A percentile compares a stretch with the other conserved stretches of the same genome.
Evolutionary conservation across 176 grass and related monocot genomes (phyloP).

Genomic region (Aegilops sharonensis): DNA sequence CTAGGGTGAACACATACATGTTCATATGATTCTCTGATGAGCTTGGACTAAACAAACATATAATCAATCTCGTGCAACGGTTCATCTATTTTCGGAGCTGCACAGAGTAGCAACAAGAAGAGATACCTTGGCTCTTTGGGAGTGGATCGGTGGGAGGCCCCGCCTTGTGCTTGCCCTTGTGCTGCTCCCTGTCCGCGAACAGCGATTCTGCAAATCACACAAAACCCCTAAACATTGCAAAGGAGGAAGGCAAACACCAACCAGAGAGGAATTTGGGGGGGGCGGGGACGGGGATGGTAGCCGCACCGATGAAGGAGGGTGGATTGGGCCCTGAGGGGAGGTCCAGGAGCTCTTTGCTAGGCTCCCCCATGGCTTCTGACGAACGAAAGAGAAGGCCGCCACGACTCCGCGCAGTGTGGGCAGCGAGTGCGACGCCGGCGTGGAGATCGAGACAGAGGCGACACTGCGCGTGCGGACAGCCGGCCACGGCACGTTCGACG

Average conservation of each 20-base stretch:
- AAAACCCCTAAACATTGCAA: background rate
- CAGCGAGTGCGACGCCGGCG: background rate
- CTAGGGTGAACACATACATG: background rate
- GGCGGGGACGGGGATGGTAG: background rate
- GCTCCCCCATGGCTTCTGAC: conserved; percentile 40
- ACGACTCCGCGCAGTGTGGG: background rate
- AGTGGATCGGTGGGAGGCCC: conserved; percentile 19
- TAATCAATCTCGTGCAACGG: background rate
- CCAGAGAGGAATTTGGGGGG: background rate
- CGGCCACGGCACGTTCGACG: background rate
- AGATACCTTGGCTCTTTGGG: conserved; percentile 66
- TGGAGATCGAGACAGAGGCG: background rate
- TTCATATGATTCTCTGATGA: background rate
- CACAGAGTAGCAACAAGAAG: background rate
- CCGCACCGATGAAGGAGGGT: conserved; percentile 45
- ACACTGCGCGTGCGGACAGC: background rate
- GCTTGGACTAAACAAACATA: background rate
- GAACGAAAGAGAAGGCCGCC: background rate
- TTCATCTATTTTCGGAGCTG: background rate
- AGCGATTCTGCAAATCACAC: conserved; percentile 46
- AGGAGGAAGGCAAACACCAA: background rate
- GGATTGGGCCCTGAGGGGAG: conserved; percentile 37
- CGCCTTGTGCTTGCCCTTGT: conserved; percentile 23
- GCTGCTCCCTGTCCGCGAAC: conserved; percentile 23
- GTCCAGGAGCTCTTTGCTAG: conserved; percentile 59